Conservation (phyloP, 139 green algal species). For the Asterochloris erici region DNA sequence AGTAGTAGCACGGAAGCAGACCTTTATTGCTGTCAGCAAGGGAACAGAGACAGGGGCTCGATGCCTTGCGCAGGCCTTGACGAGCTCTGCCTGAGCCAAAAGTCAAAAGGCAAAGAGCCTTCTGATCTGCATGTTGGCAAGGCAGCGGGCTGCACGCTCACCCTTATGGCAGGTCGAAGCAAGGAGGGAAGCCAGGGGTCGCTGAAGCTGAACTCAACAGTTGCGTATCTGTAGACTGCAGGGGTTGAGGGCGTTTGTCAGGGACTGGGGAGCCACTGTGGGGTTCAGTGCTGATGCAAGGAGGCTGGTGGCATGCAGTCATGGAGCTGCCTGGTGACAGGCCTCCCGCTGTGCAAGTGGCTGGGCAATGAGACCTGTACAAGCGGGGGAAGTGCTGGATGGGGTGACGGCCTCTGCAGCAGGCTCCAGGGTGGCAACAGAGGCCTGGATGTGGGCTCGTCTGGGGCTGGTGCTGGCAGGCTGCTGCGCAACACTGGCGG, state of each 20-base stretch:
- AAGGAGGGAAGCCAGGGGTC: conserved; percentile 30
- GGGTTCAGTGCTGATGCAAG: not conserved
- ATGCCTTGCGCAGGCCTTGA: not conserved
- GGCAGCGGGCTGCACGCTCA: not conserved
- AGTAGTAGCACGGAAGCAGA: not conserved
- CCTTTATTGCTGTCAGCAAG: not conserved
- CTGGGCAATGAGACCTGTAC: conserved; percentile 9
- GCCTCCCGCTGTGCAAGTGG: not conserved
- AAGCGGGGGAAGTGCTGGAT: not conserved
- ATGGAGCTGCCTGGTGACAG: not conserved
- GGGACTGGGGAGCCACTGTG: conserved; percentile 1
- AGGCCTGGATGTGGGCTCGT: too few species aligned
- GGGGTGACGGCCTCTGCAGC: not conserved
- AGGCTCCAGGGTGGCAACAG: too few species aligned
- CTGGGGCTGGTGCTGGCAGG: too few species aligned
- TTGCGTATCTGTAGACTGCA: conserved; percentile 26
- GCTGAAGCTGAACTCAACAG: conserved; percentile 30
- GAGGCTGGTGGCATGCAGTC: not conserved
- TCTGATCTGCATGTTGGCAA: not conserved
- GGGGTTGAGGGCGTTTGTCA: conserved; percentile 20
- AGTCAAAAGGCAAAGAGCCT: not conserved
- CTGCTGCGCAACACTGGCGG: too few species aligned
- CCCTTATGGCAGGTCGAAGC: conserved; percentile 36
- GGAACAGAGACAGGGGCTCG: not conserved
- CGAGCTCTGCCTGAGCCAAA: not conserved